Percentiles rank a stretch among this genome's conserved stretches.
Evolutionary conservation across 1,139 yeast genomes (phyloP).

Genomic region (Lodderomyces parapsilosis): DNA sequence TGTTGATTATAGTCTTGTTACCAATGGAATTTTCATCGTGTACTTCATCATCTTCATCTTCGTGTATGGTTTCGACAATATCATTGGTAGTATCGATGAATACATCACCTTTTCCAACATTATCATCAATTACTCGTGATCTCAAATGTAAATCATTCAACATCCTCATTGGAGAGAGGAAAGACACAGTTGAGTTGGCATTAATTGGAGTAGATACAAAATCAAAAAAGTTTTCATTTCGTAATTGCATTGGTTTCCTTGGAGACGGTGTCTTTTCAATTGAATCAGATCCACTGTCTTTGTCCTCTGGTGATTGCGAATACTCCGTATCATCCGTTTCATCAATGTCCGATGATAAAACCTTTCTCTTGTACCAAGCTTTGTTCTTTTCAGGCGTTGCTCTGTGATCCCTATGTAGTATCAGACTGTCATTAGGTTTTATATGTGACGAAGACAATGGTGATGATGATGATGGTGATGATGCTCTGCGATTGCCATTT

Average conservation of each 20-base stretch:
- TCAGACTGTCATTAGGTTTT: background rate
- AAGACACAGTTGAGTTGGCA: constrained; percentile 22
- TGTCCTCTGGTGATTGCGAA: constrained; percentile 4
- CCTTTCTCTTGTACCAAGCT: constrained; percentile 10
- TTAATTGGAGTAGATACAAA: constrained; percentile 38
- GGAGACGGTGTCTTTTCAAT: constrained; percentile 16
- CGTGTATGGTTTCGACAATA: constrained; percentile 2
- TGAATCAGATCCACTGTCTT: constrained; percentile 2
- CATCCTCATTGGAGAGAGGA: constrained; percentile 38
- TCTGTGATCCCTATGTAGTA: constrained; percentile 3
- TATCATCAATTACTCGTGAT: constrained; percentile 8
- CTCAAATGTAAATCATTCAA: constrained; percentile 31
- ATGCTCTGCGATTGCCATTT: background rate
- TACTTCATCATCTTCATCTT: constrained; percentile 11
- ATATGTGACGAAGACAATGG: too few relatives aligned
- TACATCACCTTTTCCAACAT: constrained; percentile 10
- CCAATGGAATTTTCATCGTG: constrained; percentile 16
- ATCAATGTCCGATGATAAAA: constrained; percentile 6
- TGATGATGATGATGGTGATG: constrained; percentile 3
- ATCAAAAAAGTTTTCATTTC: constrained; percentile 7
- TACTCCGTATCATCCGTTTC: constrained; percentile 5
- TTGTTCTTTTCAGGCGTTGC: constrained; percentile 3
- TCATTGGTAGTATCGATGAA: constrained; percentile 1
- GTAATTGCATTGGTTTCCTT: constrained; percentile 4
- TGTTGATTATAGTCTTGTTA: constrained; percentile 19